Conservation (phyloP, 2,329 filamentous ascomycete species). For the Ascochyta lentis region DNA sequence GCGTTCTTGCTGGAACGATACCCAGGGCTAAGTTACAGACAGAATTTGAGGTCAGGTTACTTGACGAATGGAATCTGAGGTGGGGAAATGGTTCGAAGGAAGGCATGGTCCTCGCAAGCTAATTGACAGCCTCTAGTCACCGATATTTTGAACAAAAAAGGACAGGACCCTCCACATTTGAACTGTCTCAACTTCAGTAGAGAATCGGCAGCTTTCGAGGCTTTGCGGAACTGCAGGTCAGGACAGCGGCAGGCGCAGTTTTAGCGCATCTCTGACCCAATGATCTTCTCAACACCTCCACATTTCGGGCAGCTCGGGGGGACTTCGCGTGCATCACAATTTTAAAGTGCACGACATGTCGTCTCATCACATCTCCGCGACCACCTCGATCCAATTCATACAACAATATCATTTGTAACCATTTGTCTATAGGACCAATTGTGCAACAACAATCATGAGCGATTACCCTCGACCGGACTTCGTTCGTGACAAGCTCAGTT, state of each 20-base stretch:
- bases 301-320: conserved; percentile 7
- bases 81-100: no score
- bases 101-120: no score
- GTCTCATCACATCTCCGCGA: background rate
- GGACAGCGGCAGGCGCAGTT: background rate
- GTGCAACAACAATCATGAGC: conserved; percentile 14
- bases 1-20: no score
- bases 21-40: no score
- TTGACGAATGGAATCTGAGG: no score
- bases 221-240: no score
- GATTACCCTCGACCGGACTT: conserved; percentile 71
- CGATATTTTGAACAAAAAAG: no score
- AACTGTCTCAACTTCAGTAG: no score
- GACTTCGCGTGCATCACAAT: conserved; percentile 15
- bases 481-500: conserved; percentile 61
- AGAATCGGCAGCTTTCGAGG: no score
- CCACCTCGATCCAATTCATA: background rate
- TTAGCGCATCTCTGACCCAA: conserved; percentile 3
- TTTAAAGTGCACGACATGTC: conserved; percentile 8
- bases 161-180: no score
- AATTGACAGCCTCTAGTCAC: no score
- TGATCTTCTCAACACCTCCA: conserved; percentile 14
- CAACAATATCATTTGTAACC: background rate
- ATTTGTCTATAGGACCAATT: background rate
- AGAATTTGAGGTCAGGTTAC: no score